Evolutionary conservation across 2,329 filamentous ascomycete genomes (phyloP).

Genomic region (Pseudocercospora pini-densiflorae): DNA sequence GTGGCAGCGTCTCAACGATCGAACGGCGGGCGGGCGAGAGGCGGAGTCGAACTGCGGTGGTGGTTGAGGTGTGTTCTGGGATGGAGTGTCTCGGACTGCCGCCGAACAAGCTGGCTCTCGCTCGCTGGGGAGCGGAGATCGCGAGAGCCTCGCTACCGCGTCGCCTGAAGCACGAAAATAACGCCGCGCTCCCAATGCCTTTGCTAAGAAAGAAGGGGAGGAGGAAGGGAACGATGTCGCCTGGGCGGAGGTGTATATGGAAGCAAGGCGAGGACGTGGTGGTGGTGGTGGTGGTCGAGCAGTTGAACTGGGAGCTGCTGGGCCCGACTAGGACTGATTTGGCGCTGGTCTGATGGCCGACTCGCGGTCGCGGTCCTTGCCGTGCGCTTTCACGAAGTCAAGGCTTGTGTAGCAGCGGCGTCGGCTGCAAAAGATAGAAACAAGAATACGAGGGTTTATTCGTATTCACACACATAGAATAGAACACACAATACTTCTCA

Average conservation of each 20-base stretch:
- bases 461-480: background rate
- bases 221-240: background rate
- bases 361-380: background rate
- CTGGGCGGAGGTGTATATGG: background rate
- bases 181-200: constrained; percentile 10
- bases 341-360: background rate
- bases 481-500: background rate
- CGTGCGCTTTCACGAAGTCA: background rate
- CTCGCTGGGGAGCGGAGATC: constrained; percentile 2
- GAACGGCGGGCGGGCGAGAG: constrained; percentile 21
- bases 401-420: background rate
- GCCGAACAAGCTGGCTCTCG: constrained; percentile 6
- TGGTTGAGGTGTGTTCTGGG: background rate
- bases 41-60: background rate
- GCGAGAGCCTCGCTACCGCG: background rate
- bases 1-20: constrained; percentile 27
- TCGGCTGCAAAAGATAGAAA: background rate
- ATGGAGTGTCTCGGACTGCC: constrained; percentile 6
- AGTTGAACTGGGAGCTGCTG: background rate
- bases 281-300: background rate
- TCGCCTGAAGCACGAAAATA: background rate
- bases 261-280: background rate
- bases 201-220: background rate
- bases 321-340: background rate
- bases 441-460: background rate